A percentile compares a stretch with the other conserved stretches of the same genome.
These are phyloP conservation scores for Fonsecaea nubica DNA, from an alignment of 2,329 filamentous ascomycete species.

Conservation along the genomic window DNA sequence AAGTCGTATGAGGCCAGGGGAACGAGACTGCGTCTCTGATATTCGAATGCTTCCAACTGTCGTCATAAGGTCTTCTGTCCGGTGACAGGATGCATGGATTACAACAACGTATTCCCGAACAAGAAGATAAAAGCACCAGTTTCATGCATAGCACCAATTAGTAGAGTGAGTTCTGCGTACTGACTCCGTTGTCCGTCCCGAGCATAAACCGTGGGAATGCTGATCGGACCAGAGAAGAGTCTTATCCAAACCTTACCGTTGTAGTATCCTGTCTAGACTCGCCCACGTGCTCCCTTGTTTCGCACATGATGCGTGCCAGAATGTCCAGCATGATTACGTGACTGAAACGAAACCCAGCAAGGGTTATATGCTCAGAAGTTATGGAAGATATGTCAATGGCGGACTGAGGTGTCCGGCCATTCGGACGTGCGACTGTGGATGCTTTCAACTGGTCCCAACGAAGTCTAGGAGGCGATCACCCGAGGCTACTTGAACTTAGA, in stretches of 20 bases:
- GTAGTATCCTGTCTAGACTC: background rate
- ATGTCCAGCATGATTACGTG: background rate
- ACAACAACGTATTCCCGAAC: background rate
- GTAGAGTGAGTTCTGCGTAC: background rate
- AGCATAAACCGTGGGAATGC: background rate
- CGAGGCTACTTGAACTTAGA: background rate
- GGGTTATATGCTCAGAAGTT: background rate
- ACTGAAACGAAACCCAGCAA: background rate
- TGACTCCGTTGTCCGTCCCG: background rate
- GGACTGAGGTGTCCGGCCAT: background rate
- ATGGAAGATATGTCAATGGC: background rate
- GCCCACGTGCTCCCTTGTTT: background rate
- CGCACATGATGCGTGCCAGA: background rate
- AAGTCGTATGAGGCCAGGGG: background rate
- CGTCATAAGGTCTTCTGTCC: background rate
- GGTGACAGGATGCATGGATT: background rate
- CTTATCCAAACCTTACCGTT: background rate
- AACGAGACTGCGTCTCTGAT: background rate
- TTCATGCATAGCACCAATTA: background rate
- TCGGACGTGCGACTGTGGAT: background rate
- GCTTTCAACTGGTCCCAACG: background rate
- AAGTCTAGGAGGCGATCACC: background rate
- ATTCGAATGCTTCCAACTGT: background rate
- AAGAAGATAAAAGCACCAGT: background rate
- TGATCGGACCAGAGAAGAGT: background rate